Evolutionary conservation across 139 green algal genomes (phyloP).

Genomic region (Parachlorella kessleri): DNA sequence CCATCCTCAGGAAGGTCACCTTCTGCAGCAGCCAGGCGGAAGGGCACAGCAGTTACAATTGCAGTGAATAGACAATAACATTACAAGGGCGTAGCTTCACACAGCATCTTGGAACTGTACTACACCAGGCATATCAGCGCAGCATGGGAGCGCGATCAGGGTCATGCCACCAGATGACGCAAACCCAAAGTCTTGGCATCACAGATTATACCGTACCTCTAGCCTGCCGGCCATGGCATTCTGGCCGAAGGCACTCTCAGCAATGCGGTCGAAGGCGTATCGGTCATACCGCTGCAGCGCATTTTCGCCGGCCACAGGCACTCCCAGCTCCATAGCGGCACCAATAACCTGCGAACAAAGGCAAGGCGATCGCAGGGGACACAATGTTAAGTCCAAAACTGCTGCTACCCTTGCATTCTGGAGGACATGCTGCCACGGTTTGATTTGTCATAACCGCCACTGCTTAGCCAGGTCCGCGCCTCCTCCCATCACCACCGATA

Average conservation of each 20-base stretch:
- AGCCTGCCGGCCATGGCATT: slow-evolving; percentile 75
- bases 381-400: too few relatives aligned
- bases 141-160: too few relatives aligned
- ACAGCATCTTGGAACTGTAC: background rate
- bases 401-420: too few relatives aligned
- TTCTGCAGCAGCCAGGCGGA: slow-evolving; percentile 39
- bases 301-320: slow-evolving; percentile 94
- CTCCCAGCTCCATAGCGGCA: slow-evolving; percentile 60
- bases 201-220: too few relatives aligned
- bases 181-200: too few relatives aligned
- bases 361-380: too few relatives aligned
- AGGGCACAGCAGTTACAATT: background rate
- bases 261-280: slow-evolving; percentile 91
- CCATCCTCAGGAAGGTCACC: slow-evolving; percentile 96
- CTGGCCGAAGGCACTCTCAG: slow-evolving; percentile 86
- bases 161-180: too few relatives aligned
- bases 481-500: too few relatives aligned
- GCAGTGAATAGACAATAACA: background rate
- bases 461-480: too few relatives aligned
- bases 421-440: too few relatives aligned
- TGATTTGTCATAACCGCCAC: too few relatives aligned
- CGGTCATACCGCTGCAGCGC: slow-evolving; percentile 96
- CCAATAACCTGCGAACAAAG: slow-evolving; percentile 69
- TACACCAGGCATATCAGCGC: too few relatives aligned
- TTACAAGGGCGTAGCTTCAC: background rate